phyloP scores from a whole-genome alignment of 2,329 filamentous ascomycete genomes.

The Clonostachys rhizophaga region DNA sequence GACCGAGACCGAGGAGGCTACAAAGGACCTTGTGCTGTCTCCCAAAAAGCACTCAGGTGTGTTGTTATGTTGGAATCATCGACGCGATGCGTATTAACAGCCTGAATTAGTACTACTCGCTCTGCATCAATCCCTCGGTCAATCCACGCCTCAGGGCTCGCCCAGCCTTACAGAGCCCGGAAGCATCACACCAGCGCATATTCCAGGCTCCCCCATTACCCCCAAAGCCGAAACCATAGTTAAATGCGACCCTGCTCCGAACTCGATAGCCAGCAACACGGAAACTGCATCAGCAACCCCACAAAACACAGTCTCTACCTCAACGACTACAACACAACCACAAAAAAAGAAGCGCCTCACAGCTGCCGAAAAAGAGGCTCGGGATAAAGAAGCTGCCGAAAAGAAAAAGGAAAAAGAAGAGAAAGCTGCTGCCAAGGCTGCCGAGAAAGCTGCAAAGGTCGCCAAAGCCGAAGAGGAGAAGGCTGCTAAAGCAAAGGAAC shows the following conservation, averaged over 20 bases:
- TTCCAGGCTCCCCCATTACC: constrained; percentile 7
- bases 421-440: constrained; percentile 17
- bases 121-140: constrained; percentile 14
- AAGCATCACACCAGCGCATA: constrained; percentile 29
- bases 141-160: constrained; percentile 15
- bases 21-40: too few relatives aligned
- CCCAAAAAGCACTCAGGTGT: too few relatives aligned
- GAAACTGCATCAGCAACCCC: background rate
- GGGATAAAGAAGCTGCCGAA: constrained; percentile 27
- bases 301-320: constrained; percentile 1
- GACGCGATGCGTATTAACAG: background rate
- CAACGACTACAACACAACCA: constrained; percentile 9
- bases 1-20: too few relatives aligned
- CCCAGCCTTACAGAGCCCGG: constrained; percentile 34
- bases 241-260: too few relatives aligned
- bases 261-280: constrained; percentile 18
- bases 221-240: too few relatives aligned
- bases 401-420: constrained; percentile 28
- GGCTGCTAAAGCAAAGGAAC: constrained; percentile 26
- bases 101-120: constrained; percentile 4
- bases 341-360: constrained; percentile 39
- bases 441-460: constrained; percentile 15
- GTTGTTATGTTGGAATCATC: too few relatives aligned
- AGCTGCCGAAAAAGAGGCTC: constrained; percentile 28
- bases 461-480: constrained; percentile 20